These are phyloP conservation scores for Barnettozyma vustinii DNA, from an alignment of 805 yeast species.

Conservation along the genomic window DNA sequence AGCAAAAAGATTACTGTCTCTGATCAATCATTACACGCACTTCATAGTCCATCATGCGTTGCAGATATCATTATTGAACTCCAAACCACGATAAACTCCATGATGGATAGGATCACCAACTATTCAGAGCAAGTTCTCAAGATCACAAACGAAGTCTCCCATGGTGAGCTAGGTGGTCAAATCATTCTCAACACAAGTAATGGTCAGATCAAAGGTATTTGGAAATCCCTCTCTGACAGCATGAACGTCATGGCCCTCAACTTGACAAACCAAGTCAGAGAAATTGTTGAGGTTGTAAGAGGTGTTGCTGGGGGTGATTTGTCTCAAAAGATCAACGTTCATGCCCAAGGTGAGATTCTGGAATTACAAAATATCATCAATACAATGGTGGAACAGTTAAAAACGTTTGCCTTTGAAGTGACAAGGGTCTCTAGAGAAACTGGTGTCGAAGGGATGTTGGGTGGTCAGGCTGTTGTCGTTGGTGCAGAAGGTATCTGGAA, in stretches of 20 bases:
- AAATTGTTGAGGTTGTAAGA: constrained; percentile 85
- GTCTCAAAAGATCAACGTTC: constrained; percentile 77
- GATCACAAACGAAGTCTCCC: constrained; percentile 85
- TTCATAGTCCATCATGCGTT: constrained; percentile 38
- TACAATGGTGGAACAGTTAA: constrained; percentile 82
- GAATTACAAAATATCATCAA: constrained; percentile 82
- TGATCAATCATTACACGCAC: constrained; percentile 33
- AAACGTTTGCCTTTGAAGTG: constrained; percentile 85
- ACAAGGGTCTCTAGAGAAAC: constrained; percentile 85
- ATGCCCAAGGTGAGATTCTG: constrained; percentile 84
- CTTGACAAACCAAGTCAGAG: constrained; percentile 81
- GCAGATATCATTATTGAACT: constrained; percentile 50
- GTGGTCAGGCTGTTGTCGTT: constrained; percentile 81
- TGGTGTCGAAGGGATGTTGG: constrained; percentile 81
- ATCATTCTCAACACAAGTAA: constrained; percentile 65
- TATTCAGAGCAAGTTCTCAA: constrained; percentile 54
- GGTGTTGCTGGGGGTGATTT: constrained; percentile 91
- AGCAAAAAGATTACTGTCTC: constrained; percentile 66
- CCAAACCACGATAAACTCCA: constrained; percentile 72
- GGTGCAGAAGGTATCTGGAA: constrained; percentile 88
- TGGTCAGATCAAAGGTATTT: constrained; percentile 61
- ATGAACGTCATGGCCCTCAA: constrained; percentile 87
- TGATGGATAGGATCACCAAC: constrained; percentile 82
- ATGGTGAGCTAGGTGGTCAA: constrained; percentile 87
- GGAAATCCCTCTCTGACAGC: constrained; percentile 80